Conservation (phyloP, 2,329 filamentous ascomycete genomes). For the Rutstroemia sp. region DNA sequence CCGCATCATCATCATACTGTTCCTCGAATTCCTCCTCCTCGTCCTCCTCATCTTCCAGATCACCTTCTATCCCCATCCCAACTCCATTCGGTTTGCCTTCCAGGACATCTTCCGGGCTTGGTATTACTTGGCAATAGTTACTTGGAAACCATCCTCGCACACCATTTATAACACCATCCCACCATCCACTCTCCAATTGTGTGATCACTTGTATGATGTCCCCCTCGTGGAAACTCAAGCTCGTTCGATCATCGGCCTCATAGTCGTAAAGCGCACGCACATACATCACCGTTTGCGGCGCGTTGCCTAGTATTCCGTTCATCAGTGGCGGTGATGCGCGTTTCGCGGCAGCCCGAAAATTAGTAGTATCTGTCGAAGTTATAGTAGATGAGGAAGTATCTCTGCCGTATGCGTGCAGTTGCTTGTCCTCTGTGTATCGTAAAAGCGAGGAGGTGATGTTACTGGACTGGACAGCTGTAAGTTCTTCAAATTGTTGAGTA, state of each 20-base stretch:
- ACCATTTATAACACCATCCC: conserved; percentile 97
- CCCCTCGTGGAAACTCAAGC: conserved; percentile 91
- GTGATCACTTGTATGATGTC: conserved; percentile 98
- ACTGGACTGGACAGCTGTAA: conserved; percentile 6
- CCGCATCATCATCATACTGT: conserved; percentile 51
- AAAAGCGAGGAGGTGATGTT: conserved; percentile 12
- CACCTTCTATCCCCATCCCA: conserved; percentile 44
- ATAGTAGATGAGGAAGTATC: conserved; percentile 14
- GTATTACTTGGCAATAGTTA: conserved; percentile 92
- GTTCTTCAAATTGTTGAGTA: conserved; percentile 1
- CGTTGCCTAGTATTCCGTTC: conserved; percentile 54
- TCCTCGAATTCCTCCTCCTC: conserved; percentile 63
- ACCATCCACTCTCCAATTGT: conserved; percentile 97
- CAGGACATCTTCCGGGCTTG: conserved; percentile 64
- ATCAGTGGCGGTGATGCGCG: conserved; percentile 35
- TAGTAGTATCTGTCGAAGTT: conserved; percentile 11
- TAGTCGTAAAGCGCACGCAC: conserved; percentile 97
- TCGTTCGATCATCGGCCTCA: conserved; percentile 93
- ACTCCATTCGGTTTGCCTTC: conserved; percentile 50
- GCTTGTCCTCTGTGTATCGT: conserved; percentile 11
- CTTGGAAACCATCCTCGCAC: conserved; percentile 98
- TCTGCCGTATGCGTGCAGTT: conserved; percentile 11
- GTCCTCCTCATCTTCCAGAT: conserved; percentile 58
- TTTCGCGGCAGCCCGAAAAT: conserved; percentile 15
- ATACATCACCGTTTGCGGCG: conserved; percentile 67